Base-by-base conservation (phyloP, 331 rosid genomes). In the Prunus yedoensis region DNA sequence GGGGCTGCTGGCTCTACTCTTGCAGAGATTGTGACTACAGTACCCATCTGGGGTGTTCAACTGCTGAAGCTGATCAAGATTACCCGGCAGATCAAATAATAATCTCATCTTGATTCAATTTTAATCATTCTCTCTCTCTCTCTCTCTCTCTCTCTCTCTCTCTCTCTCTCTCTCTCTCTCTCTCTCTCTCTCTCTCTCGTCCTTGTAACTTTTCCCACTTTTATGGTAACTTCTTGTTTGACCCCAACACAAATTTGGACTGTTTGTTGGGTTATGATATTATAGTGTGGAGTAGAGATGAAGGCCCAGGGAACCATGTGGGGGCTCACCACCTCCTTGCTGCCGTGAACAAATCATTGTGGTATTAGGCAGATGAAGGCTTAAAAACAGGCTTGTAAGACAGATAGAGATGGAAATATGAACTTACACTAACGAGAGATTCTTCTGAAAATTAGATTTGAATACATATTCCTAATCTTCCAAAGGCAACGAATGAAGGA, bases 281-380 rank as follows among this genome's bases (percentile, higher is more conserved):
- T 7, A 38, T 38, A 1, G 43, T 38, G 43, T 38, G 43, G 43
- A 7, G 43, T 38, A 38, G 43, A 32, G 41, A 35, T 32, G 41
- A 35, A 35, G 41, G 21, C 98, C 96, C 41, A 95, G 83, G 27
- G 94, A 72, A 20, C 80, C 76, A 77, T 90, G 84, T 43, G 99
- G 90, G 75, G 89, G 83, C 62, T 95, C 99, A 72, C 99, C 99
- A 51, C 99, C 99, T 77, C 97, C 99, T 80, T 92, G 93, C 99
- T 92, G 90, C 71, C 82, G 76, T 73, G 63, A 10, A 59, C 47
- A 53, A 66, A 68, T 16, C 13, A 73, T 71, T 62, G 62, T 25
- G 18, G 16, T 10, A 59, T 76, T 63, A 71, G 43, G 18, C n/a
- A 72, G 74, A 76, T 52, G 23, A 77, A 43, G 9, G 47, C 10